Percentiles rank a stretch among this genome's conserved stretches.
Evolutionary conservation across 352 stramenopile genomes (phyloP).

Genomic region (Phytophthora constricta): DNA sequence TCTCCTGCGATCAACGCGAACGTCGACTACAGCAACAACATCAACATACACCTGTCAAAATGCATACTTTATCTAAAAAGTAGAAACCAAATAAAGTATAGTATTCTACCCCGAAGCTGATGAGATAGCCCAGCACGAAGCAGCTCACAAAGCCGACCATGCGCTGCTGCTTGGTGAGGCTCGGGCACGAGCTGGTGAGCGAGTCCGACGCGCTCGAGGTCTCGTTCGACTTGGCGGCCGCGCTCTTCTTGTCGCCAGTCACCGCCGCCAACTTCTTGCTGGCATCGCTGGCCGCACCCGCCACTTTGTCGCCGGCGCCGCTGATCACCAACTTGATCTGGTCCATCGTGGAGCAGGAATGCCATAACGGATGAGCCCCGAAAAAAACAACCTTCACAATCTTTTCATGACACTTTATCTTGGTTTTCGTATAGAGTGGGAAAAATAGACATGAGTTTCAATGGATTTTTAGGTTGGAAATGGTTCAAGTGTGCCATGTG

Average conservation of each 20-base stretch:
- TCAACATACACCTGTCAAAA: conserved; percentile 2
- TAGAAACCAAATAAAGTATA: neutral
- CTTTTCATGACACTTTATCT: neutral
- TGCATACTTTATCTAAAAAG: neutral
- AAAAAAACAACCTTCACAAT: no score
- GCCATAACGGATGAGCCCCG: conserved; percentile 28
- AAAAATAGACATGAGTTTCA: no score
- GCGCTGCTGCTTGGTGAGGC: conserved; percentile 73
- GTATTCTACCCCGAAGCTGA: conserved; percentile 76
- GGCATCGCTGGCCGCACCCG: conserved; percentile 31
- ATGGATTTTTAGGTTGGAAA: conserved; percentile 3
- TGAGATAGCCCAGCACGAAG: conserved; percentile 82
- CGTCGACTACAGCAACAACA: conserved; percentile 60
- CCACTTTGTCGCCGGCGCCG: conserved; percentile 52
- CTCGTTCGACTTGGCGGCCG: conserved; percentile 6
- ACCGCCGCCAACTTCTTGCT: conserved; percentile 49
- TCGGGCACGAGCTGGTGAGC: conserved; percentile 64
- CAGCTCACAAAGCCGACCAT: conserved; percentile 77
- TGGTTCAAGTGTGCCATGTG: neutral
- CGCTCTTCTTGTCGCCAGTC: conserved; percentile 31
- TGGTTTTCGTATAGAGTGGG: conserved; percentile 4
- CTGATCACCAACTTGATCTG: conserved; percentile 82
- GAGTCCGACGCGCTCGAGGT: conserved; percentile 37
- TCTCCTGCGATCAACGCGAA: conserved; percentile 76
- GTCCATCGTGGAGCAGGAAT: conserved; percentile 51